Evolutionary conservation across 176 grass and related monocot species (phyloP).

Genomic region (Avena atlantica): DNA sequence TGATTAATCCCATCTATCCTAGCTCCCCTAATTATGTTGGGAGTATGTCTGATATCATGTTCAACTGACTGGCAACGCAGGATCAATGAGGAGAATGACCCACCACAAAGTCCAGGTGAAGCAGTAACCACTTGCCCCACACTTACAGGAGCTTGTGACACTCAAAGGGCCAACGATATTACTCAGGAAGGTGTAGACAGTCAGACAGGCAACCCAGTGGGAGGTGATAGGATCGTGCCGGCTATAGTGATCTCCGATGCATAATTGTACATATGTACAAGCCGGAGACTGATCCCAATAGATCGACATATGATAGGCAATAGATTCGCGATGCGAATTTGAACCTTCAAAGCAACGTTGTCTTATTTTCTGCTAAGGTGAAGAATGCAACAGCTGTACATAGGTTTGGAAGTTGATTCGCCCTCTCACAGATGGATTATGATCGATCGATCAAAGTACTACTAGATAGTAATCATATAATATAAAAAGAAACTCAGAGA

Average conservation of each 20-base stretch:
- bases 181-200: neutral
- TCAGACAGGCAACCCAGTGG: neutral
- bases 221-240: neutral
- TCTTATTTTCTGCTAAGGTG: neutral
- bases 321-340: neutral
- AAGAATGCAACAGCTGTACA: neutral
- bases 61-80: too few relatives aligned
- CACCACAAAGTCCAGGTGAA: too few relatives aligned
- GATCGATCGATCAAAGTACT: neutral
- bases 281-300: neutral
- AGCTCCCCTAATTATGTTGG: too few relatives aligned
- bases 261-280: neutral
- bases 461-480: neutral
- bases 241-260: neutral
- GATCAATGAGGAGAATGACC: too few relatives aligned
- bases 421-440: neutral
- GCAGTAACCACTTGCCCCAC: too few relatives aligned
- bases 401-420: neutral
- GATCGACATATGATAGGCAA: neutral
- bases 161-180: neutral
- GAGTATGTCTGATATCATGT: too few relatives aligned
- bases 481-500: neutral
- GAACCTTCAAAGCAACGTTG: neutral
- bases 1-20: too few relatives aligned
- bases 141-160: neutral